Percentiles rank a stretch among this genome's conserved stretches.
These are phyloP conservation scores for Calophaca sinica DNA, from an alignment of 306 rosid species.

Conservation along the genomic window DNA sequence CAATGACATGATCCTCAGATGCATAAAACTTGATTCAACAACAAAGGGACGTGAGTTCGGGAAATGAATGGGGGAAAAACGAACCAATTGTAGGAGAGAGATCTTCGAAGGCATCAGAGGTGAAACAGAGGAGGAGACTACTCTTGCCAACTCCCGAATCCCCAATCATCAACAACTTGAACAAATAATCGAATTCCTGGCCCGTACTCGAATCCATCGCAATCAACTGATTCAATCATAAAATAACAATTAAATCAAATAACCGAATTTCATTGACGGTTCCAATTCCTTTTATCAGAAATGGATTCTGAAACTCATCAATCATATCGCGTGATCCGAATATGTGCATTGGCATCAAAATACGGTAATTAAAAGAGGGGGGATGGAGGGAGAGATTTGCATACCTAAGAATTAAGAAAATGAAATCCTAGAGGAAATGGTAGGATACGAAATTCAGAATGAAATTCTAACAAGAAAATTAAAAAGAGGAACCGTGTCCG, in stretches of 20 bases:
- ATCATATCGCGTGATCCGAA: neutral
- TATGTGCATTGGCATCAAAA: slow-evolving; percentile 1
- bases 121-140: slow-evolving; percentile 91
- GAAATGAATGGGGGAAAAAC: neutral
- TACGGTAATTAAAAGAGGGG: neutral
- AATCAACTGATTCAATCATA: slow-evolving; percentile 41
- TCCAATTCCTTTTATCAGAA: neutral
- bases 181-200: slow-evolving; percentile 87
- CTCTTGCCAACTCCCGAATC: slow-evolving; percentile 97
- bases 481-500: slow-evolving; percentile 43
- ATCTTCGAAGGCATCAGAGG: slow-evolving; percentile 78
- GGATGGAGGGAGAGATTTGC: slow-evolving; percentile 1
- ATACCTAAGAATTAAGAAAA: slow-evolving; percentile 37
- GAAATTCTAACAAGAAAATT: neutral
- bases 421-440: slow-evolving; percentile 33
- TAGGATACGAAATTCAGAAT: neutral
- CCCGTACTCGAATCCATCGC: slow-evolving; percentile 69
- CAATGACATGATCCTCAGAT: slow-evolving; percentile 18
- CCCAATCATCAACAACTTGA: slow-evolving; percentile 91
- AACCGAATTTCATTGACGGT: slow-evolving; percentile 21
- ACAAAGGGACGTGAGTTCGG: neutral
- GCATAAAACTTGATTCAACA: neutral
- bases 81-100: slow-evolving; percentile 91
- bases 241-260: slow-evolving; percentile 11
- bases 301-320: slow-evolving; percentile 25